Evolutionary conservation across 371 early-diverging fungal species (phyloP), one percentile per base, ranked within the genome.

Genomic region (Dichotomocladium elegans): DNA sequence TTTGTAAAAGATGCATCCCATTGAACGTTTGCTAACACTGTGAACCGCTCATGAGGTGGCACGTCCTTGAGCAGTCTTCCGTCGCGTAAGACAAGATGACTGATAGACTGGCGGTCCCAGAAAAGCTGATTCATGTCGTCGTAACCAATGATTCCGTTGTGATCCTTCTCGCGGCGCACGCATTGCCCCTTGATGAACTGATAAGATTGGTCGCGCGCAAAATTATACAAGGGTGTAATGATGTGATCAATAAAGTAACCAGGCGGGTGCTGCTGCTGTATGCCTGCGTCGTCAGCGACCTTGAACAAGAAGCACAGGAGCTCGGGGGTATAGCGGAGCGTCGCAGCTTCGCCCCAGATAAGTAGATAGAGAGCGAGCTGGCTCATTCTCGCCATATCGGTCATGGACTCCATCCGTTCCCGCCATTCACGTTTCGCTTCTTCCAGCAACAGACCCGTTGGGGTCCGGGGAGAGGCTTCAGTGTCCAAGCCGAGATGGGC

Each of bases 61-160:
- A 85, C 60, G 41, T 87, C 86, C 61, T 85, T 84, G 17, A 89
- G 66, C 17, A 74, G 47, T 29, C 77, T 77, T 14, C 63, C 58
- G 50, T 83, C 82, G 8, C 80, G 70, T 4, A 90, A 65, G 28
- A 55, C 50, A 28, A 93, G 76, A 11, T 69, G 68, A 22, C 81
- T 76, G 41, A 94, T 77, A 3, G 81, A 73, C 41, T 85, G 80
- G 9, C 79, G 81, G 27, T 82, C 74, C 92, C 93, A 92, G 64
- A 94, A 94, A 10, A 87, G 66, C 59, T 94, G 91, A 57, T 94
- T 94, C 48, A 92, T 80, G 51, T 94, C 94, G 58, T 92, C 94
- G 60, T 93, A 93, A 15, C 93, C 93, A 41, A 94, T 83, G 21
- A 83, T 85, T n/a, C 68, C 66, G 25, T 80, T 68, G 64, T 94